Conservation (phyloP, 352 stramenopile genomes). For the Phytopythium litorale region DNA sequence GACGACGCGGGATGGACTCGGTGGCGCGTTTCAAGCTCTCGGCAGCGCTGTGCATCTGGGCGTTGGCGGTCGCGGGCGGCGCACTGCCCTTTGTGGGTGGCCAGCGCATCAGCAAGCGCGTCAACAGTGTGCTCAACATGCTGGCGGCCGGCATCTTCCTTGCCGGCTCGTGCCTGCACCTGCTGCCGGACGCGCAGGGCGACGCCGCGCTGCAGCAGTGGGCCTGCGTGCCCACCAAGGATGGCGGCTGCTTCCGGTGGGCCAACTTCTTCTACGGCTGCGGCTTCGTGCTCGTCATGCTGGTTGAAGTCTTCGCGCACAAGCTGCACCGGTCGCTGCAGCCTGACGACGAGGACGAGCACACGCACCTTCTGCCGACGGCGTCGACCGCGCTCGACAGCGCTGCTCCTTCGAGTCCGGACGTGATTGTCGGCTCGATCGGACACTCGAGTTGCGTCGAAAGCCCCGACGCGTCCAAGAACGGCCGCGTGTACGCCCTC, state of each 20-base stretch:
- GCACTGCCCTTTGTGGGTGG: conserved; percentile 45
- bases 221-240: conserved; percentile 36
- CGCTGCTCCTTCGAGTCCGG: conserved; percentile 6
- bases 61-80: conserved; percentile 48
- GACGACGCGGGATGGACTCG: conserved; percentile 26
- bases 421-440: background rate
- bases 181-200: conserved; percentile 70
- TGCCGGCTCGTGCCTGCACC: conserved; percentile 68
- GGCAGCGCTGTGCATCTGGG: conserved; percentile 51
- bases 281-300: conserved; percentile 70
- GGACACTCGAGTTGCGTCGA: background rate
- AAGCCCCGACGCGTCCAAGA: conserved; percentile 1
- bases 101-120: conserved; percentile 26
- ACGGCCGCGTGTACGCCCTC: conserved; percentile 4
- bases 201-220: conserved; percentile 50
- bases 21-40: conserved; percentile 66
- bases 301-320: conserved; percentile 72
- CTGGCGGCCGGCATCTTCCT: conserved; percentile 79
- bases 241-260: conserved; percentile 60
- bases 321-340: conserved; percentile 43
- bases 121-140: conserved; percentile 76
- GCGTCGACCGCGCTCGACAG: background rate
- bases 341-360: conserved; percentile 16
- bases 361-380: conserved; percentile 11
- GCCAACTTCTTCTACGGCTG: conserved; percentile 79